Conservation (phyloP, 768 basidiomycete species). For the Calocybe gangraenosa region DNA sequence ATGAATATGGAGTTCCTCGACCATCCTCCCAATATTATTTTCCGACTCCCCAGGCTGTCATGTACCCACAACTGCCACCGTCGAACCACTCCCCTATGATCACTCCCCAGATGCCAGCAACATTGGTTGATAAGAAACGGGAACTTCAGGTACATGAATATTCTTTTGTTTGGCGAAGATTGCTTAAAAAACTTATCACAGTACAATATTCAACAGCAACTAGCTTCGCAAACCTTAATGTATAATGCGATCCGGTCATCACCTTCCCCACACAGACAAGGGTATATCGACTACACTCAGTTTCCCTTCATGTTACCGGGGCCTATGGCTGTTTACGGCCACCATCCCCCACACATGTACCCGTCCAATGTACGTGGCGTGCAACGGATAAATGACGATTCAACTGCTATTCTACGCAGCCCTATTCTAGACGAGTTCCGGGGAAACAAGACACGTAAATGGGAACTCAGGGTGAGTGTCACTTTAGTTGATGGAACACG, state of each 20-base stretch:
- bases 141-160: constrained; percentile 44
- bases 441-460: constrained; percentile 69
- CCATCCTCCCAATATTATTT: constrained; percentile 61
- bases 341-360: constrained; percentile 29
- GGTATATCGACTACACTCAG: constrained; percentile 51
- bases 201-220: constrained; percentile 46
- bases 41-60: constrained; percentile 50
- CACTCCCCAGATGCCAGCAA: constrained; percentile 41
- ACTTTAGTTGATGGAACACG: constrained; percentile 1
- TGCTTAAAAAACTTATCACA: constrained; percentile 15
- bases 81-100: constrained; percentile 46
- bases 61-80: constrained; percentile 45
- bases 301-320: constrained; percentile 41
- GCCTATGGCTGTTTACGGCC: constrained; percentile 39
- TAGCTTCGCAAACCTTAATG: constrained; percentile 36
- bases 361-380: constrained; percentile 36
- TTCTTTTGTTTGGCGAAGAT: background rate
- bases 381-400: constrained; percentile 40
- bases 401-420: constrained; percentile 49
- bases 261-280: constrained; percentile 38
- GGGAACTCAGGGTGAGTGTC: constrained; percentile 69
- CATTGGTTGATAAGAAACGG: constrained; percentile 51
- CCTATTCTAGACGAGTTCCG: constrained; percentile 83
- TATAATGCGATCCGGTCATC: constrained; percentile 38
- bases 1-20: constrained; percentile 50